Percentiles rank a stretch among this genome's conserved stretches.
These are phyloP conservation scores for Malassezia obtusa DNA, from an alignment of 1,284 basidiomycete genomes.

Conservation along the genomic window DNA sequence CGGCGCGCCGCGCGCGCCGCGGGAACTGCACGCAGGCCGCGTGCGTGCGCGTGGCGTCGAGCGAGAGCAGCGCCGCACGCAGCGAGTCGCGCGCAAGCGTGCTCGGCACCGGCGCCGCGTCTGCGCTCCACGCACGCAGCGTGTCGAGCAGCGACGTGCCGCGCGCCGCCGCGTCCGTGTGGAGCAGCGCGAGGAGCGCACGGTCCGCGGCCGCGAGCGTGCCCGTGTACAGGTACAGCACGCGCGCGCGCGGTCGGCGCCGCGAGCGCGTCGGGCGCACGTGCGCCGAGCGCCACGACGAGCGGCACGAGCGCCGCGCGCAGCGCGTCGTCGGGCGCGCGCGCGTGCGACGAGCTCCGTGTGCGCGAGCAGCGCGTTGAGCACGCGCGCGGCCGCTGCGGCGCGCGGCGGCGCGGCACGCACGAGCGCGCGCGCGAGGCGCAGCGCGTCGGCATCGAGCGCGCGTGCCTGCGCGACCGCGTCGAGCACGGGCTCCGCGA, in stretches of 20 bases:
- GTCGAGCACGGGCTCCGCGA: constrained; percentile 65
- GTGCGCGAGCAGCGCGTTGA: constrained; percentile 26
- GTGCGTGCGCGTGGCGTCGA: constrained; percentile 63
- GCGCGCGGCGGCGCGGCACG: constrained; percentile 10
- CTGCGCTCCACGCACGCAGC: constrained; percentile 34
- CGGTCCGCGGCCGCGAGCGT: constrained; percentile 60
- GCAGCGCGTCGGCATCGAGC: constrained; percentile 51
- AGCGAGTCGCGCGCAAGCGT: not conserved
- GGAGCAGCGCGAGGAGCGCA: constrained; percentile 63
- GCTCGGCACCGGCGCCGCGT: constrained; percentile 1
- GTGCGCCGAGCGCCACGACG: not conserved
- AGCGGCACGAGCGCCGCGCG: constrained; percentile 7
- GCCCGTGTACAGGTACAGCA: constrained; percentile 65
- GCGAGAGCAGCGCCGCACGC: constrained; percentile 60
- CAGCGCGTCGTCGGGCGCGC: constrained; percentile 20
- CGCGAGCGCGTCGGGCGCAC: constrained; percentile 66
- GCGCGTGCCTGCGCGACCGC: constrained; percentile 60
- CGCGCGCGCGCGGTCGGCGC: constrained; percentile 60
- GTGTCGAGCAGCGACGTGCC: constrained; percentile 54
- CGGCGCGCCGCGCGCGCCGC: constrained; percentile 19
- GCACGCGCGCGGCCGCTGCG: constrained; percentile 18
- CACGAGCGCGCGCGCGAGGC: constrained; percentile 52
- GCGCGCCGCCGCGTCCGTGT: constrained; percentile 65
- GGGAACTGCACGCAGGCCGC: constrained; percentile 68
- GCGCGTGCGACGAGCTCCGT: constrained; percentile 19